Conservation (phyloP, 371 early-diverging fungal genomes). For the Aphelidium insulamus region DNA sequence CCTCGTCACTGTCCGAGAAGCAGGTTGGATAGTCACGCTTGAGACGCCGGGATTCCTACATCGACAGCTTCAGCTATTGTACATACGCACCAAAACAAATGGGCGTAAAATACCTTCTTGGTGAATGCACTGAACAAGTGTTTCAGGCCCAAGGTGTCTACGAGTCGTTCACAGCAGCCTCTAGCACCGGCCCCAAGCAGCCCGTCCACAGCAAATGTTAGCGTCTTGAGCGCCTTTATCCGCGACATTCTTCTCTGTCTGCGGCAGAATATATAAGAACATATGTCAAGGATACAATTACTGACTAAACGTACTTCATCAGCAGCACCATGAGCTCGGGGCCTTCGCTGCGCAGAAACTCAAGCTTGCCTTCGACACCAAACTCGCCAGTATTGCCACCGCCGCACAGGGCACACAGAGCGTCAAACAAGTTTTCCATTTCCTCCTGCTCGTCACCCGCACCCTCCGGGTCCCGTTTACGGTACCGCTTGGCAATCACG, state of each 20-base stretch:
- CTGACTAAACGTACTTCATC: constrained; percentile 31
- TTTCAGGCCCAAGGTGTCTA: constrained; percentile 55
- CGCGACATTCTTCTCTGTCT: constrained; percentile 54
- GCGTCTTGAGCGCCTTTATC: constrained; percentile 58
- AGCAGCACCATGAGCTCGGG: constrained; percentile 76
- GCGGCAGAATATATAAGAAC: not conserved
- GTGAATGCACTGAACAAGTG: constrained; percentile 56
- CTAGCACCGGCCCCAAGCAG: constrained; percentile 23
- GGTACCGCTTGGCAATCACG: constrained; percentile 18
- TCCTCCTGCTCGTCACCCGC: constrained; percentile 63
- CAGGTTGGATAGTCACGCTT: too few species aligned
- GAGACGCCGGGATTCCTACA: too few species aligned
- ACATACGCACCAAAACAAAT: too few species aligned
- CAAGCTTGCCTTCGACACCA: constrained; percentile 30
- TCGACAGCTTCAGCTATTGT: too few species aligned
- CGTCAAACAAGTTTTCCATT: constrained; percentile 71
- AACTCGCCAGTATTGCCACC: constrained; percentile 22
- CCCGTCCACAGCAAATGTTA: constrained; percentile 56
- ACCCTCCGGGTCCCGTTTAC: constrained; percentile 40
- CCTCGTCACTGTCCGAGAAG: too few species aligned
- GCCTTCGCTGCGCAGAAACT: constrained; percentile 63
- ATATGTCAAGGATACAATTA: not conserved
- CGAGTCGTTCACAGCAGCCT: constrained; percentile 33
- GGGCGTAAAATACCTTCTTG: constrained; percentile 40
- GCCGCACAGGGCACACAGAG: constrained; percentile 32